Percentiles rank a stretch among this genome's conserved stretches.
These are phyloP conservation scores for Tuber borchii DNA, from an alignment of 495 filamentous ascomycete species.

Conservation along the genomic window DNA sequence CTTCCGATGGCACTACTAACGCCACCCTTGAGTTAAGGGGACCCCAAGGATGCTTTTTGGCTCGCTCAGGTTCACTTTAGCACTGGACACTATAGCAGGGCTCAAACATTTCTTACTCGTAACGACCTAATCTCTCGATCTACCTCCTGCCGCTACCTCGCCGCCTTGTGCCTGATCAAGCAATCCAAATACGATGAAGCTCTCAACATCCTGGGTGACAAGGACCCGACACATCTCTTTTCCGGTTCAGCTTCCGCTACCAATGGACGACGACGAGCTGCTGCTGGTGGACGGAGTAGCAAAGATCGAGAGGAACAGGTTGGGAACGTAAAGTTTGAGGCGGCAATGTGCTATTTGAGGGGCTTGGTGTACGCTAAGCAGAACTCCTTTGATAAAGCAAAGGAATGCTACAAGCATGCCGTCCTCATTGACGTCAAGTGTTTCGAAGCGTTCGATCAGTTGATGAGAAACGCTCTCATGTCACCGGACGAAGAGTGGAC, in stretches of 20 bases:
- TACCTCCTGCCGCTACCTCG: slow-evolving; percentile 81
- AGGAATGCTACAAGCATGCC: slow-evolving; percentile 96
- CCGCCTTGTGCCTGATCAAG: slow-evolving; percentile 86
- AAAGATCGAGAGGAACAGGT: slow-evolving; percentile 61
- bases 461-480: slow-evolving; percentile 97
- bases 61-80: slow-evolving; percentile 91
- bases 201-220: slow-evolving; percentile 78
- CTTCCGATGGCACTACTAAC: slow-evolving; percentile 31
- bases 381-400: slow-evolving; percentile 93
- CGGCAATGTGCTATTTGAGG: slow-evolving; percentile 92
- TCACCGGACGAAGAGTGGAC: slow-evolving; percentile 94
- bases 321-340: slow-evolving; percentile 76
- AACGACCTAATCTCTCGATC: slow-evolving; percentile 75
- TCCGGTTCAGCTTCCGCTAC: slow-evolving; percentile 46
- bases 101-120: slow-evolving; percentile 74
- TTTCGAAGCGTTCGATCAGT: slow-evolving; percentile 93
- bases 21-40: slow-evolving; percentile 52
- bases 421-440: slow-evolving; percentile 96
- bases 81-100: slow-evolving; percentile 86
- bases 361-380: slow-evolving; percentile 94
- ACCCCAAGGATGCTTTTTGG: slow-evolving; percentile 86
- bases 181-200: slow-evolving; percentile 85
- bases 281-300: slow-evolving; percentile 44
- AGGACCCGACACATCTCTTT: slow-evolving; percentile 82
- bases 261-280: slow-evolving; percentile 45